These are phyloP conservation scores for Xylaria nigripes DNA, from an alignment of 495 filamentous ascomycete species.

Conservation along the genomic window DNA sequence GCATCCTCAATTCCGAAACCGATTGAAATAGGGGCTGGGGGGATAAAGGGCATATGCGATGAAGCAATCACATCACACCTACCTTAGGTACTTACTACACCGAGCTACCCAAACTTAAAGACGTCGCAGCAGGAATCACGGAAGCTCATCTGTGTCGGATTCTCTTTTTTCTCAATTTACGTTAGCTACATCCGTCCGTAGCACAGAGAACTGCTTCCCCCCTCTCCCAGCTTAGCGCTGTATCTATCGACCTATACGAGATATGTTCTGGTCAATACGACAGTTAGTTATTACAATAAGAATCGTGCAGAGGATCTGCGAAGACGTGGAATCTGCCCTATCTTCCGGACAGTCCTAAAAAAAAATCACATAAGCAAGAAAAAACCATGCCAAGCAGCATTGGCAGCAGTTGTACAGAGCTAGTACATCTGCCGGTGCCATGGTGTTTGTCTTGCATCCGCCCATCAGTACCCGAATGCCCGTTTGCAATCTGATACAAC, in stretches of 20 bases:
- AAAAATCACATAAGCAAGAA: slow-evolving; percentile 1
- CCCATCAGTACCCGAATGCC: slow-evolving; percentile 8
- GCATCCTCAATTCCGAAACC: too few relatives aligned
- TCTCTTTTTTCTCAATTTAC: neutral
- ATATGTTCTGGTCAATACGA: slow-evolving; percentile 2
- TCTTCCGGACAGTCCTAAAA: slow-evolving; percentile 1
- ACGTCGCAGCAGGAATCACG: neutral
- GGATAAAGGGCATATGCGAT: too few relatives aligned
- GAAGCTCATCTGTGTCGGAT: neutral
- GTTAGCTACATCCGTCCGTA: neutral
- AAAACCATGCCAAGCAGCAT: neutral
- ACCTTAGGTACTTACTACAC: too few relatives aligned
- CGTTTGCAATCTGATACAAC: slow-evolving; percentile 10
- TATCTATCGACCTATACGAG: slow-evolving; percentile 8
- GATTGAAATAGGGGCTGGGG: too few relatives aligned
- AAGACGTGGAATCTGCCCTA: slow-evolving; percentile 5
- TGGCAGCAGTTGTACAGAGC: slow-evolving; percentile 2
- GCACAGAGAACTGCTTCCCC: neutral
- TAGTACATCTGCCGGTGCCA: neutral
- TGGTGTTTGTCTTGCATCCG: neutral
- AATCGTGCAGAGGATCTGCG: neutral
- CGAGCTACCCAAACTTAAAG: neutral
- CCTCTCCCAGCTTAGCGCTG: slow-evolving; percentile 2
- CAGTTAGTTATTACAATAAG: slow-evolving; percentile 15
- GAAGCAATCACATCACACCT: too few relatives aligned